phyloP scores from a whole-genome alignment of 2,329 filamentous ascomycete species.

The Pseudogymnoascus sp. region DNA sequence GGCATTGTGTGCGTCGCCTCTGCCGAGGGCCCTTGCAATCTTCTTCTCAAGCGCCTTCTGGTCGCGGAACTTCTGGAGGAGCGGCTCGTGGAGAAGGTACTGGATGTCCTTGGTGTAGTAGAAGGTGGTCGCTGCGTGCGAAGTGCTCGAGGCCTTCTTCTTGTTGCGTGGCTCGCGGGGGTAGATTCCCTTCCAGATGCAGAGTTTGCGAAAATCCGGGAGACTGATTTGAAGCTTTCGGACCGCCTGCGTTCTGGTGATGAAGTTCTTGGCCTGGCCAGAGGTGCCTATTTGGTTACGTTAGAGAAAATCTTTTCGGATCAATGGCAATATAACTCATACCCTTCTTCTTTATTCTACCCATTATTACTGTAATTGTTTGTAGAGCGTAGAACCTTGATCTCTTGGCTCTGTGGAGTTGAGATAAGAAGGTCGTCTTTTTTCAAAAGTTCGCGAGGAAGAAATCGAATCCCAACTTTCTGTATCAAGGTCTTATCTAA shows the following conservation, averaged over 20 bases:
- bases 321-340: slow-evolving; percentile 20
- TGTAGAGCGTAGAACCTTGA: slow-evolving; percentile 18
- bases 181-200: slow-evolving; percentile 99
- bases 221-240: slow-evolving; percentile 96
- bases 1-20: slow-evolving; percentile 85
- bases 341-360: slow-evolving; percentile 84
- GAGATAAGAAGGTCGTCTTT: slow-evolving; percentile 15
- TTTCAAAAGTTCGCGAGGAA: slow-evolving; percentile 30
- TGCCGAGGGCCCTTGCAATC: slow-evolving; percentile 83
- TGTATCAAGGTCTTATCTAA: slow-evolving; percentile 5
- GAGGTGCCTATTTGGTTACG: slow-evolving; percentile 51
- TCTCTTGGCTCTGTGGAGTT: slow-evolving; percentile 18
- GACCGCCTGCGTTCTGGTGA: slow-evolving; percentile 92
- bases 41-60: slow-evolving; percentile 97
- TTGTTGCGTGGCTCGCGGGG: slow-evolving; percentile 93
- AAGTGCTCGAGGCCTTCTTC: slow-evolving; percentile 91
- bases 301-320: slow-evolving; percentile 1
- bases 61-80: slow-evolving; percentile 90
- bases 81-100: slow-evolving; percentile 92
- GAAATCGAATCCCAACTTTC: slow-evolving; percentile 22
- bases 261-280: slow-evolving; percentile 95
- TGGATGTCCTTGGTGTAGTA: slow-evolving; percentile 92
- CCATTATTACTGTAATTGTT: slow-evolving; percentile 45
- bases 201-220: slow-evolving; percentile 93
- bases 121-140: slow-evolving; percentile 87